Base-by-base conservation (phyloP, 306 rosid genomes). In the Acmispon strigosus region DNA sequence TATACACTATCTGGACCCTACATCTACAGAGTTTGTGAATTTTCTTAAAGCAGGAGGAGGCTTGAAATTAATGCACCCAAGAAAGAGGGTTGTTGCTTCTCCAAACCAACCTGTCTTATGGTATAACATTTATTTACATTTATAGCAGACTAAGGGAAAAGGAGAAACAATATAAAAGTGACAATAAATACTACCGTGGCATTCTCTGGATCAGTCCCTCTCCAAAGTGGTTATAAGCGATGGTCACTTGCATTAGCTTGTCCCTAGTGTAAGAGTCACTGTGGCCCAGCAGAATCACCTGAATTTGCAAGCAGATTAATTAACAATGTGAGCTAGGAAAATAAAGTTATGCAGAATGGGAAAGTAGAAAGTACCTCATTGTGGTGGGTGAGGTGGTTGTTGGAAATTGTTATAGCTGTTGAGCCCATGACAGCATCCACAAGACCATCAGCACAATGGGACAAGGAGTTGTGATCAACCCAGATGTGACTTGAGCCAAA, bases 351-450 rank as follows among this genome's bases (percentile, higher is more conserved):
- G 14, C 13, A 19, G 15, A 18, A 59, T 45, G 18, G 76, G 22
- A 65, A 50, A 56, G 47, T 18, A 50, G 62, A 48, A 63, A 62
- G 56, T 57, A 93, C 98, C 92, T 94, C 98, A 52, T 94, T 94
- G 88, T 94, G 98, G 86, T 94, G 98, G 81, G 98, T 94, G 20
- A 94, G 48, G 83, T 94, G 96, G 87, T 94, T 94, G 96, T 90
- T 93, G 60, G 98, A 85, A 70, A 93, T 84, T 64, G 98, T 93
- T 51, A 93, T 85, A 9, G 98, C 92, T 18, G 97, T 93, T 55
- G 98, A 93, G 45, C 98, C 98, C 94, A 93, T 84, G 79, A 93
- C 88, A 67, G 98, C 98, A 74, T 93, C 98, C 54, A 93, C 94
- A 29, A 93, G 97, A 17, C 98, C 98, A 79, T 94, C 98, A 54